Evolutionary conservation across 495 filamentous ascomycete genomes (phyloP).

Genomic region (Cercophora scortea): DNA sequence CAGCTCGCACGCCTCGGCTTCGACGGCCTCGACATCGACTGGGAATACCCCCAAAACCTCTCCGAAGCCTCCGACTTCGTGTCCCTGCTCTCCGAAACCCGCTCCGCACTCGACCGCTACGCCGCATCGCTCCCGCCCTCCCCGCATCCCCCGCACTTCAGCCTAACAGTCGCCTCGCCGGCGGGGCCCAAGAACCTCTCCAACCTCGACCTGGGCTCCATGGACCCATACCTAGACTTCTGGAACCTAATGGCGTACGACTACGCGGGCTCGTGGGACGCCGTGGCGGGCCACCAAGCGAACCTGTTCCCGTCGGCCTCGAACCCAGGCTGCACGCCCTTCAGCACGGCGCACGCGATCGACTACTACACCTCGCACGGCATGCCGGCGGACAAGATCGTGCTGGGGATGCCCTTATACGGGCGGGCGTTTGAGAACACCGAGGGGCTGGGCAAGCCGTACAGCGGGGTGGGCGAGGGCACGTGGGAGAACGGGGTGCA

Average conservation of each 20-base stretch:
- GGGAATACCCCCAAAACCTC: conserved; percentile 49
- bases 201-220: conserved; percentile 61
- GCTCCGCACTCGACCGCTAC: conserved; percentile 53
- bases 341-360: conserved; percentile 62
- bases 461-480: conserved; percentile 64
- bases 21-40: conserved; percentile 56
- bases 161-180: conserved; percentile 71
- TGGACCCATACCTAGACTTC: conserved; percentile 83
- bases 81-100: conserved; percentile 57
- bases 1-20: conserved; percentile 53
- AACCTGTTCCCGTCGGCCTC: conserved; percentile 56
- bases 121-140: conserved; percentile 36
- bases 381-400: conserved; percentile 60
- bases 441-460: conserved; percentile 61
- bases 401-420: conserved; percentile 89
- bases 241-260: conserved; percentile 92
- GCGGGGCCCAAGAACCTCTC: conserved; percentile 64
- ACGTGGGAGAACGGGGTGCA: conserved; percentile 83
- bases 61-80: conserved; percentile 70
- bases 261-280: conserved; percentile 73
- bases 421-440: conserved; percentile 79
- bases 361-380: conserved; percentile 59
- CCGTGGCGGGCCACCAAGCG: conserved; percentile 66
- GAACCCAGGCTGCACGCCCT: conserved; percentile 61
- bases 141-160: conserved; percentile 47